Percentiles rank a stretch among this genome's conserved stretches.
These are phyloP conservation scores for Pleurotus pulmonarius DNA, from an alignment of 768 basidiomycete genomes.

Conservation along the genomic window DNA sequence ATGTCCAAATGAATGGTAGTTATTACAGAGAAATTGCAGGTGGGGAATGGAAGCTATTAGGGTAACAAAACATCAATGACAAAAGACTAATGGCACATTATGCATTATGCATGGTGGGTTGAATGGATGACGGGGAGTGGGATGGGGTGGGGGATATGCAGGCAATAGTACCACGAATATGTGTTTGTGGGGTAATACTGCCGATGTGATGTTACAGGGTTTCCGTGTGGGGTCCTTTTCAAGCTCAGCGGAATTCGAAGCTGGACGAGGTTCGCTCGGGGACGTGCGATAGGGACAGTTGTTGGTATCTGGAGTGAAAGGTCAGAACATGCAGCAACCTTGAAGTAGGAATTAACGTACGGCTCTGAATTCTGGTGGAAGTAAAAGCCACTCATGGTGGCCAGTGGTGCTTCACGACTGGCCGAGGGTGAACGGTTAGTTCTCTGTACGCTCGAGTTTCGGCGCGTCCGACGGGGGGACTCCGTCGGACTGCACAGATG, in stretches of 20 bases:
- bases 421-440: conserved; percentile 43
- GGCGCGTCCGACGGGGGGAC: conserved; percentile 29
- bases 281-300: conserved; percentile 77
- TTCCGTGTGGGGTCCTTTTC: not conserved
- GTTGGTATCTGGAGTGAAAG: conserved; percentile 67
- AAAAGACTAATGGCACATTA: no score
- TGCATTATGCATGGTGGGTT: no score
- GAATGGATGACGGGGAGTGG: no score
- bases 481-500: conserved; percentile 29
- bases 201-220: not conserved
- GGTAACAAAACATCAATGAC: no score
- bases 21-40: no score
- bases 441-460: conserved; percentile 46
- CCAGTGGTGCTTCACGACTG: conserved; percentile 46
- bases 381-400: conserved; percentile 88
- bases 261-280: conserved; percentile 69
- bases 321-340: conserved; percentile 8
- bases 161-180: no score
- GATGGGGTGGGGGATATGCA: no score
- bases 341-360: conserved; percentile 41
- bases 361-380: conserved; percentile 92
- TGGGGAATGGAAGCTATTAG: no score
- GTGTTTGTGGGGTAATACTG: not conserved
- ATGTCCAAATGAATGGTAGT: no score
- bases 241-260: conserved; percentile 79